Percentiles rank a stretch among this genome's conserved stretches.
Conservation (phyloP, 805 yeast genomes). For the Yamadazyma scolyti region DNA sequence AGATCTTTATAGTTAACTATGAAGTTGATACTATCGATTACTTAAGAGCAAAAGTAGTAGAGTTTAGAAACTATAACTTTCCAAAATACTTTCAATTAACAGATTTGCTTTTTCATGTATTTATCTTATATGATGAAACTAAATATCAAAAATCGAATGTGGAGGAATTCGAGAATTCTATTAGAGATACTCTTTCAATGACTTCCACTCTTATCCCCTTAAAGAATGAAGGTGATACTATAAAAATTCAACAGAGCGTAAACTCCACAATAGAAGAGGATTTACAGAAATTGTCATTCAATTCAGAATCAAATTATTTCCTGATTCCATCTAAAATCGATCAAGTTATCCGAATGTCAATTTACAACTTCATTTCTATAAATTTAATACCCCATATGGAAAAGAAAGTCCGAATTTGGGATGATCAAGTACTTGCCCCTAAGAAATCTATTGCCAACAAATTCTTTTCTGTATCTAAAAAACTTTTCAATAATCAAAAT, state of each 20-base stretch:
- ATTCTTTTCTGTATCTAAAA: conserved; percentile 62
- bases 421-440: conserved; percentile 73
- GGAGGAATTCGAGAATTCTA: conserved; percentile 20
- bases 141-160: conserved; percentile 34
- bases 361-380: conserved; percentile 47
- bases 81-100: conserved; percentile 67
- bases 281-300: conserved; percentile 30
- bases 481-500: conserved; percentile 41
- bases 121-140: conserved; percentile 26
- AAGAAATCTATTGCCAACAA: conserved; percentile 73
- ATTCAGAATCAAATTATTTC: conserved; percentile 9
- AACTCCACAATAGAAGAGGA: conserved; percentile 50
- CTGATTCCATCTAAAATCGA: conserved; percentile 37
- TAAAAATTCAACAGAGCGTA: conserved; percentile 17
- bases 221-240: conserved; percentile 5
- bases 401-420: conserved; percentile 75
- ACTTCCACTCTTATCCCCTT: conserved; percentile 22
- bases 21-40: conserved; percentile 47
- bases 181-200: conserved; percentile 23
- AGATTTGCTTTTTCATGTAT: conserved; percentile 48
- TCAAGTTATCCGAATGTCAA: conserved; percentile 31
- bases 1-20: conserved; percentile 60
- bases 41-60: conserved; percentile 56
- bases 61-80: conserved; percentile 44
- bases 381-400: conserved; percentile 81